phyloP scores from a whole-genome alignment of 495 filamentous ascomycete genomes.

The Aspergillus hancockii region DNA sequence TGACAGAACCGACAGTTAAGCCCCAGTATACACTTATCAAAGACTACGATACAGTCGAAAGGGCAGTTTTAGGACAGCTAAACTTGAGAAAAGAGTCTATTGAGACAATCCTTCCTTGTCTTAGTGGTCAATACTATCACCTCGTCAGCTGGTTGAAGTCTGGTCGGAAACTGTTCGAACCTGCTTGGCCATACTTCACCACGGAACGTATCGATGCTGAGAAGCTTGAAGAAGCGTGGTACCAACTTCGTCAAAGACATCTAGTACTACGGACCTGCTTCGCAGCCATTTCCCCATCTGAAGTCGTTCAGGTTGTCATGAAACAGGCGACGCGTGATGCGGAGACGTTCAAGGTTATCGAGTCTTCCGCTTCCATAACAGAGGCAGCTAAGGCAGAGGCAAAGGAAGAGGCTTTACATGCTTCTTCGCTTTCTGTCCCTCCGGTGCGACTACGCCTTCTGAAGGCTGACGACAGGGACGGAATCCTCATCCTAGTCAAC shows the following conservation, averaged over 20 bases:
- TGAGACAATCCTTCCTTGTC: conserved; percentile 61
- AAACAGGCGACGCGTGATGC: conserved; percentile 24
- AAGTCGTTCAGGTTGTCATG: conserved; percentile 38
- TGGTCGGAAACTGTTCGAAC: conserved; percentile 58
- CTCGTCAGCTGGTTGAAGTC: conserved; percentile 69
- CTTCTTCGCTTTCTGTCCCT: conserved; percentile 30
- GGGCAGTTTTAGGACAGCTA: conserved; percentile 34
- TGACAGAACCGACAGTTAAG: conserved; percentile 9
- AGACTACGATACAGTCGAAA: conserved; percentile 28
- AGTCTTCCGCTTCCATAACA: conserved; percentile 12
- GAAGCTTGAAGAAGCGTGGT: conserved; percentile 55
- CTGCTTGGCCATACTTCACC: conserved; percentile 58
- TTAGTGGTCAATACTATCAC: conserved; percentile 72
- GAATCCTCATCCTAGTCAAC: conserved; percentile 31
- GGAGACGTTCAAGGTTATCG: conserved; percentile 26
- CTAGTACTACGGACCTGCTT: conserved; percentile 66
- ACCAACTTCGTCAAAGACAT: conserved; percentile 48
- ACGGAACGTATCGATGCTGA: conserved; percentile 33
- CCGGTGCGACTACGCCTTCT: conserved; percentile 29
- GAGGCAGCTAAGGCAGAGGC: conserved; percentile 21
- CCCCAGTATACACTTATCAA: conserved; percentile 16
- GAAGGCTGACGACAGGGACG: conserved; percentile 24
- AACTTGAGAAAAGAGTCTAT: conserved; percentile 38
- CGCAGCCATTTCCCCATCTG: conserved; percentile 40
- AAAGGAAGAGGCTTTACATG: conserved; percentile 21